A percentile compares a stretch with the other conserved stretches of the same genome.
Evolutionary conservation across 345 rosid genomes (phyloP).

Genomic region (Moricandia moricandioides): DNA sequence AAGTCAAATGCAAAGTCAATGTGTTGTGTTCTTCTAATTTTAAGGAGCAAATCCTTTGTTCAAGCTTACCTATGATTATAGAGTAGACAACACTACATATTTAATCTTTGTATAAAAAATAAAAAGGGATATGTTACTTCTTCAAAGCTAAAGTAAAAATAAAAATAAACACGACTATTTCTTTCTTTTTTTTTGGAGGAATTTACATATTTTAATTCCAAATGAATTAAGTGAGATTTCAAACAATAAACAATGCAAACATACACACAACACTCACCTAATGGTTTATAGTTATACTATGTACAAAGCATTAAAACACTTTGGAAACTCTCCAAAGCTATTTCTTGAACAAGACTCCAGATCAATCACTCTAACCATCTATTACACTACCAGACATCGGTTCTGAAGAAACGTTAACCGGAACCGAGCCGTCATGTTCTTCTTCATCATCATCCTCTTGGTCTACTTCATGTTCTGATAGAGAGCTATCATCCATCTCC

Average conservation of each 20-base stretch:
- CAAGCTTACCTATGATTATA: too few relatives aligned
- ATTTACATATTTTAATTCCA: neutral
- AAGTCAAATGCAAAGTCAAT: neutral
- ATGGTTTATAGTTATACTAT: neutral
- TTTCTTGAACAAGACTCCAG: neutral
- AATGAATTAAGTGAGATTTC: neutral
- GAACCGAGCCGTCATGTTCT: neutral
- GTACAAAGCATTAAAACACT: neutral
- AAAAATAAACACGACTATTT: too few relatives aligned
- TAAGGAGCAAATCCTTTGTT: neutral
- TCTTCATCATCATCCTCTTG: constrained; percentile 1
- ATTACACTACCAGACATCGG: constrained; percentile 22
- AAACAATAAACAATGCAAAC: constrained; percentile 13
- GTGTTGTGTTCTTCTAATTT: neutral
- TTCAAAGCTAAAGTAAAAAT: too few relatives aligned
- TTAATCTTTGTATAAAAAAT: too few relatives aligned
- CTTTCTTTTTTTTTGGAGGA: too few relatives aligned
- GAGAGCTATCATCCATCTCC: constrained; percentile 68
- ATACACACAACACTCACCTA: neutral
- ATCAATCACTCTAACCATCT: constrained; percentile 21
- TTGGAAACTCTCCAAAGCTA: constrained; percentile 1
- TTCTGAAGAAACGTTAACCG: constrained; percentile 10
- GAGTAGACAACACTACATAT: too few relatives aligned
- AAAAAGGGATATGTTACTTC: too few relatives aligned
- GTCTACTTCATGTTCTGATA: constrained; percentile 54